Evolutionary conservation across 2,329 filamentous ascomycete species (phyloP).

Genomic region (Daldinia sp.): DNA sequence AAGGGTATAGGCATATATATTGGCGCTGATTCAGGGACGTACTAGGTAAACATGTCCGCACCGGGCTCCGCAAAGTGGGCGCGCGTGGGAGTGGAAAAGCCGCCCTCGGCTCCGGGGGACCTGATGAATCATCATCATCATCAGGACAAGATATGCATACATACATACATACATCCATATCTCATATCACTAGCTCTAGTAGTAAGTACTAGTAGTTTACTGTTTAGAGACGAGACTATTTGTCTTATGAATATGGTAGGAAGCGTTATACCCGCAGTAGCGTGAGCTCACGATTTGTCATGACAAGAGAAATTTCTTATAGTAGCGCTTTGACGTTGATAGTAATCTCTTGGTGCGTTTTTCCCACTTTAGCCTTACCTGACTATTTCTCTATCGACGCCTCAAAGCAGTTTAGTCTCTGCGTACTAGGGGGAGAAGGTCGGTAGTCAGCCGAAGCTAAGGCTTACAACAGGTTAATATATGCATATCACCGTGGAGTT

Average conservation of each 20-base stretch:
- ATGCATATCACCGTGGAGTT: background rate
- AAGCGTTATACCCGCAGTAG: background rate
- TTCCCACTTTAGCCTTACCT: background rate
- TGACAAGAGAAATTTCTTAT: conserved; percentile 9
- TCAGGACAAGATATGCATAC: conserved; percentile 5
- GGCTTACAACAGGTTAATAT: background rate
- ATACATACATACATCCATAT: background rate
- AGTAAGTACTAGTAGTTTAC: background rate
- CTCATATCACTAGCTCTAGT: background rate
- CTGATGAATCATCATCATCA: conserved; percentile 11
- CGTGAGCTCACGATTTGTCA: conserved; percentile 13
- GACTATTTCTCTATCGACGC: conserved; percentile 1
- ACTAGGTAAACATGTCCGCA: conserved; percentile 13
- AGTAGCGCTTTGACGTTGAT: background rate
- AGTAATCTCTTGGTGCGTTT: background rate
- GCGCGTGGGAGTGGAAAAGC: conserved; percentile 15
- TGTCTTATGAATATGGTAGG: background rate
- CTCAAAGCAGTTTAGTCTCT: conserved; percentile 3
- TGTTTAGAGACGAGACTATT: background rate
- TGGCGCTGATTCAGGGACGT: background rate
- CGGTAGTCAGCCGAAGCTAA: conserved; percentile 10
- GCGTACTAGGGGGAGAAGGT: background rate
- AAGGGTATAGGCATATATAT: background rate
- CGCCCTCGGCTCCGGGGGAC: conserved; percentile 3
- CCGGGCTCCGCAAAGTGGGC: conserved; percentile 24